A percentile compares a stretch with the other conserved stretches of the same genome.
phyloP scores from a whole-genome alignment of 805 yeast genomes.

The Saturnispora hagleri region DNA sequence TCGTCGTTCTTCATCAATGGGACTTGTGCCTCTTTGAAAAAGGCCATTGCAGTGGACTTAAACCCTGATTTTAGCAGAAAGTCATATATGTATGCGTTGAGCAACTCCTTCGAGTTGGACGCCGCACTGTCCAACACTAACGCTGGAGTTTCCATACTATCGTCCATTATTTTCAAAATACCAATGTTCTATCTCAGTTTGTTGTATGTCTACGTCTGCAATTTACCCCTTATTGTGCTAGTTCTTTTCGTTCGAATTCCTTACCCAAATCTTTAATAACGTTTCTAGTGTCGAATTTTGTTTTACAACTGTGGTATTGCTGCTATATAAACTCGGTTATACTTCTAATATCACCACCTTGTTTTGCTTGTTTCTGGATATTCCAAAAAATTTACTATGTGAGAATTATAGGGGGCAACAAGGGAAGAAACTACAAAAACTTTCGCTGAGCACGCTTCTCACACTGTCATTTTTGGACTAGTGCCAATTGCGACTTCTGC shows the following conservation, averaged over 20 bases:
- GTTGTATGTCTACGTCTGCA: not conserved
- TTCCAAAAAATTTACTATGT: not conserved
- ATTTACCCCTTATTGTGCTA: not conserved
- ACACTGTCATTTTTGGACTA: not conserved
- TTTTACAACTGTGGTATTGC: not conserved
- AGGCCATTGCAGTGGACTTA: slow-evolving; percentile 61
- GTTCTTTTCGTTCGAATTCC: not conserved
- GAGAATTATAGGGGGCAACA: not conserved
- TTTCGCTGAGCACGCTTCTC: not conserved
- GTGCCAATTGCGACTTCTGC: not conserved
- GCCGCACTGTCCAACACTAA: slow-evolving; percentile 37
- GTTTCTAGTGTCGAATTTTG: not conserved
- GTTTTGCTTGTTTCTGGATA: not conserved
- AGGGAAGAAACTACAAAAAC: not conserved
- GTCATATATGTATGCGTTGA: slow-evolving; percentile 83
- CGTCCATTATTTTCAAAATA: not conserved
- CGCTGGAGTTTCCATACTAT: slow-evolving; percentile 11
- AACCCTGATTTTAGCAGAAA: slow-evolving; percentile 68
- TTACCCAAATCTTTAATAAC: not conserved
- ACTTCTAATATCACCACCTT: not conserved
- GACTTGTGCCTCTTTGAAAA: slow-evolving; percentile 69
- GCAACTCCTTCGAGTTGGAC: slow-evolving; percentile 43
- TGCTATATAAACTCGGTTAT: not conserved
- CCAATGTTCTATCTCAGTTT: not conserved
- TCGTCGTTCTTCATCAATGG: slow-evolving; percentile 33